Conservation (phyloP, 345 rosid species). For the Pistacia integerrima region DNA sequence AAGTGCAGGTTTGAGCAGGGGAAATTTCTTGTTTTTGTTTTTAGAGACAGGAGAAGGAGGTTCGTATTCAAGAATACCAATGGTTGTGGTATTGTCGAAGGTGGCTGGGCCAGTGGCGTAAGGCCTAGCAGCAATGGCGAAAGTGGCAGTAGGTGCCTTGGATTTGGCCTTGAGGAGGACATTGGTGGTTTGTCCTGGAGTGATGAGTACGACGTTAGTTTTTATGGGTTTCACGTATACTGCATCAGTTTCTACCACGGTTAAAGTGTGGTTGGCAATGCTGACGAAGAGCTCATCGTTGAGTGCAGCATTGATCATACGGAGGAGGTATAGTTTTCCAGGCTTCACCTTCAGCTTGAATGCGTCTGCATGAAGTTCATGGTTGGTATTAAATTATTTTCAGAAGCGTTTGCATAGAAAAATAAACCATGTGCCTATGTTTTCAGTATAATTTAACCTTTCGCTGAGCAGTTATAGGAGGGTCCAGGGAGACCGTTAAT, state of each 20-base stretch:
- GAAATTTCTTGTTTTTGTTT: constrained; percentile 30
- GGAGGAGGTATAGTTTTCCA: constrained; percentile 50
- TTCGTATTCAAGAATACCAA: constrained; percentile 41
- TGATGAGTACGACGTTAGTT: constrained; percentile 48
- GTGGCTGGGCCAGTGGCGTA: constrained; percentile 43
- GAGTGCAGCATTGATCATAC: constrained; percentile 50
- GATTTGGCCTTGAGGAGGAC: constrained; percentile 52
- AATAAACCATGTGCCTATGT: background rate
- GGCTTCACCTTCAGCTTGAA: constrained; percentile 55
- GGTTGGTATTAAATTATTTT: background rate
- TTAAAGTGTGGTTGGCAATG: constrained; percentile 64
- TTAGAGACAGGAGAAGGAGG: constrained; percentile 20
- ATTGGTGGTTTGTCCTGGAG: constrained; percentile 74
- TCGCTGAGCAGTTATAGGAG: constrained; percentile 40
- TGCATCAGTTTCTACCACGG: constrained; percentile 70
- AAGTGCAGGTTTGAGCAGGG: constrained; percentile 38
- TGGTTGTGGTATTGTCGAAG: constrained; percentile 53
- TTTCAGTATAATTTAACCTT: constrained; percentile 27
- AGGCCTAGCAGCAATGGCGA: constrained; percentile 43
- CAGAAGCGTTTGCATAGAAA: background rate
- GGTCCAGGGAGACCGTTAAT: constrained; percentile 62
- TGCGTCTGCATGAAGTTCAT: constrained; percentile 37
- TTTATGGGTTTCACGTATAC: constrained; percentile 66
- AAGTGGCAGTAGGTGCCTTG: constrained; percentile 32
- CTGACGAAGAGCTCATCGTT: constrained; percentile 78